Percentiles rank a stretch among this genome's conserved stretches.
Conservation (phyloP, 495 filamentous ascomycete species). For the Penicillium soppii region DNA sequence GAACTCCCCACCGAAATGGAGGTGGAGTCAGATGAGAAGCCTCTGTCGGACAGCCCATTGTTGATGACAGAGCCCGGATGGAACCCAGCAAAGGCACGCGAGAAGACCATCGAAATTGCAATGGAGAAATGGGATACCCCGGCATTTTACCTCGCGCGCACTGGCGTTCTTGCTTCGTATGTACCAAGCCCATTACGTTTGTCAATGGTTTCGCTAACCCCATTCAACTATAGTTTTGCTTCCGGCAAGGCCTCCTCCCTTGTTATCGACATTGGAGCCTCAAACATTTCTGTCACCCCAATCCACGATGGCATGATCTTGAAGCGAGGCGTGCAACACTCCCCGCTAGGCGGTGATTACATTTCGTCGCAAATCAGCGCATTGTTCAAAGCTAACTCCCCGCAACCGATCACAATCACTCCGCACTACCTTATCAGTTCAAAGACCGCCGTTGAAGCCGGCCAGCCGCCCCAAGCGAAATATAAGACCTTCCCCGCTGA, state of each 20-base stretch:
- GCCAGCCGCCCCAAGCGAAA: conserved; percentile 69
- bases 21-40: conserved; percentile 69
- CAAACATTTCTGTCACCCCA: conserved; percentile 85
- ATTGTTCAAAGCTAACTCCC: conserved; percentile 66
- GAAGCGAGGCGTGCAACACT: conserved; percentile 80
- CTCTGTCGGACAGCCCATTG: conserved; percentile 83
- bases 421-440: conserved; percentile 85
- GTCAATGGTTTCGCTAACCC: conserved; percentile 2
- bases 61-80: conserved; percentile 93
- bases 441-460: conserved; percentile 87
- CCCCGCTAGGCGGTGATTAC: conserved; percentile 83
- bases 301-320: conserved; percentile 93
- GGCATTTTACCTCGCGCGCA: conserved; percentile 84
- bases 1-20: conserved; percentile 68
- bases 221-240: conserved; percentile 60
- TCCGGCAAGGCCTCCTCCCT: conserved; percentile 89
- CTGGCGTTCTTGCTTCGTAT: conserved; percentile 65
- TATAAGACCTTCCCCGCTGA: conserved; percentile 64
- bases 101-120: conserved; percentile 88
- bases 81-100: conserved; percentile 82
- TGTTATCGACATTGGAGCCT: conserved; percentile 88
- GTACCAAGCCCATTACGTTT: not conserved
- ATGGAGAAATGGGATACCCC: conserved; percentile 96
- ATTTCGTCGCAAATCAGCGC: conserved; percentile 82
- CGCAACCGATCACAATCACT: conserved; percentile 76